These are phyloP conservation scores for Fusarium sp. DNA, from an alignment of 2,329 filamentous ascomycete species.

Conservation along the genomic window DNA sequence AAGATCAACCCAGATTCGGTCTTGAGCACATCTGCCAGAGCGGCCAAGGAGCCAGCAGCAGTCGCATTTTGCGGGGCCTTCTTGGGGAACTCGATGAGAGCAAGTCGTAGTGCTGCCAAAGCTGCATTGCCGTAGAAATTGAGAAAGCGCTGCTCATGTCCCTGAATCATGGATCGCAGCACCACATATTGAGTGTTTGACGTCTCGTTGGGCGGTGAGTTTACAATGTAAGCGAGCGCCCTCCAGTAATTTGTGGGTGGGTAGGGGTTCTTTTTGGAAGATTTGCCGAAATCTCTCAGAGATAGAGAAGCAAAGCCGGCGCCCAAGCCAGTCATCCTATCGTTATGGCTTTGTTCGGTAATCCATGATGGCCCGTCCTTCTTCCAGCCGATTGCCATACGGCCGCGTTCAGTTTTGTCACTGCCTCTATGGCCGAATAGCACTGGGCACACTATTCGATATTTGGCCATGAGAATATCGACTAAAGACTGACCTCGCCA, in stretches of 20 bases:
- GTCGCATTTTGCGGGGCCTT: slow-evolving; percentile 58
- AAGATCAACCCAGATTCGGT: slow-evolving; percentile 61
- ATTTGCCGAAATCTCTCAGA: slow-evolving; percentile 81
- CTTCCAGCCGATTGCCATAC: slow-evolving; percentile 77
- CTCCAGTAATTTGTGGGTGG: slow-evolving; percentile 86
- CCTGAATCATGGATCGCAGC: slow-evolving; percentile 75
- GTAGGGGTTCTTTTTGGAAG: slow-evolving; percentile 75
- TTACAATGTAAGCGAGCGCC: slow-evolving; percentile 78
- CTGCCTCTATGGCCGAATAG: slow-evolving; percentile 84
- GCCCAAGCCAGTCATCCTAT: slow-evolving; percentile 84
- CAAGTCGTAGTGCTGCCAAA: slow-evolving; percentile 74
- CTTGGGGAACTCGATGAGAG: slow-evolving; percentile 78
- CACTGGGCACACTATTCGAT: slow-evolving; percentile 81
- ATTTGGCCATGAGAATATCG: slow-evolving; percentile 88
- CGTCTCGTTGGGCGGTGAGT: slow-evolving; percentile 73
- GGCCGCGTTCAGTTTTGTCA: slow-evolving; percentile 76
- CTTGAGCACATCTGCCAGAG: slow-evolving; percentile 64
- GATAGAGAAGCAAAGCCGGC: slow-evolving; percentile 86
- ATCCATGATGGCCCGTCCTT: slow-evolving; percentile 69
- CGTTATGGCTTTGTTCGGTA: slow-evolving; percentile 76
- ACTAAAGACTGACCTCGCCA: slow-evolving; percentile 76
- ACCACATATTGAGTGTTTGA: slow-evolving; percentile 80
- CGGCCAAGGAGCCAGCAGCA: slow-evolving; percentile 62
- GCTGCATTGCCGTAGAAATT: slow-evolving; percentile 83
- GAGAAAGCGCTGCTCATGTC: slow-evolving; percentile 79